phyloP scores from a whole-genome alignment of 495 filamentous ascomycete species.

The Xylaria curta region DNA sequence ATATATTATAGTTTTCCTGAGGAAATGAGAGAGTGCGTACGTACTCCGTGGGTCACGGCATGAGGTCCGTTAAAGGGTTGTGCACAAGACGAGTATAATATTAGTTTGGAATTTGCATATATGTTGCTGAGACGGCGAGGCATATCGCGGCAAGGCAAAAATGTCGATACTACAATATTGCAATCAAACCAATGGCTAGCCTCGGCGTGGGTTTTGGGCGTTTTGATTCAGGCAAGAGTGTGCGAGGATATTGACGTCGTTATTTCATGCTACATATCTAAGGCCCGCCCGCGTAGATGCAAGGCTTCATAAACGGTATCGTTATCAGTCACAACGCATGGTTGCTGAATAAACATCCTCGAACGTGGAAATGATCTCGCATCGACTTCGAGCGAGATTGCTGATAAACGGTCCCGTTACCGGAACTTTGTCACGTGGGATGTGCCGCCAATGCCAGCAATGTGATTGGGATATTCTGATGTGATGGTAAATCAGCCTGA shows the following conservation, averaged over 20 bases:
- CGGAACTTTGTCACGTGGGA: conserved; percentile 18
- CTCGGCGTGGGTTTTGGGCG: conserved; percentile 1
- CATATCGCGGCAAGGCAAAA: conserved; percentile 25
- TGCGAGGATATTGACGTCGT: conserved; percentile 26
- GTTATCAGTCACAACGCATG: conserved; percentile 1
- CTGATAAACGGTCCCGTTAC: conserved; percentile 11
- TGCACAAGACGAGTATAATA: not conserved
- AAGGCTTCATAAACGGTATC: not conserved
- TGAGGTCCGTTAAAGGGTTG: not conserved
- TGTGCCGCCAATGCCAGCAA: not conserved
- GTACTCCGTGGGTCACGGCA: not conserved
- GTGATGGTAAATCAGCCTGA: not conserved
- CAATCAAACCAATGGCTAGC: conserved; percentile 4
- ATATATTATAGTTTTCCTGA: not conserved
- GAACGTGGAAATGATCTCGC: conserved; percentile 10
- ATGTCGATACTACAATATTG: not conserved
- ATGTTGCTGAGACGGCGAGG: not conserved
- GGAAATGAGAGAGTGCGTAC: not conserved
- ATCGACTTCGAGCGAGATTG: not conserved
- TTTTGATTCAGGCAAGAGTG: conserved; percentile 23
- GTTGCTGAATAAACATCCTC: conserved; percentile 11
- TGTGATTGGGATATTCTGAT: not conserved
- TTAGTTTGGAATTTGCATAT: not conserved
- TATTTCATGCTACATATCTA: not conserved
- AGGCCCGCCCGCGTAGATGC: not conserved